Evolutionary conservation across 371 early-diverging fungal species (phyloP).

Genomic region (Rhizopus arrhizus): DNA sequence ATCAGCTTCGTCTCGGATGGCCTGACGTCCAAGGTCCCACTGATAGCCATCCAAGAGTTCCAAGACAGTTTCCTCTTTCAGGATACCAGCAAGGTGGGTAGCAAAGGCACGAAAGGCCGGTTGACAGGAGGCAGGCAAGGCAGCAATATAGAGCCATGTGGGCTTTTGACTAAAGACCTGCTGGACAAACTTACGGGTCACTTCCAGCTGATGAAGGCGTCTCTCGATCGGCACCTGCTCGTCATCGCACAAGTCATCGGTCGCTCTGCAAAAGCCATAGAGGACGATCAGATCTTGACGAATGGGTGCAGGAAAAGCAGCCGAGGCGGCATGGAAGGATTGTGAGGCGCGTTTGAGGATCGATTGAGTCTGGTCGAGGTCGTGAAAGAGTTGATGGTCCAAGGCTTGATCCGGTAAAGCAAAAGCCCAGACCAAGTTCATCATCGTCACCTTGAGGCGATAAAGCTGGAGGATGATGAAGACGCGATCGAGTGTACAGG

Average conservation of each 20-base stretch:
- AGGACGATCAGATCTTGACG: conserved; percentile 58
- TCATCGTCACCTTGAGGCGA: neutral
- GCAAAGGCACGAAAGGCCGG: conserved; percentile 41
- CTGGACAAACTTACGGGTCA: conserved; percentile 32
- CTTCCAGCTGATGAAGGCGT: conserved; percentile 28
- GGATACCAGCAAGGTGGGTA: conserved; percentile 36
- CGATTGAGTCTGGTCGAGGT: conserved; percentile 33
- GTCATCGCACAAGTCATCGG: conserved; percentile 63
- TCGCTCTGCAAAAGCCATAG: conserved; percentile 66
- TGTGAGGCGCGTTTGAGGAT: conserved; percentile 47
- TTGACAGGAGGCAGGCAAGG: conserved; percentile 32
- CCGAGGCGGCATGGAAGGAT: conserved; percentile 60
- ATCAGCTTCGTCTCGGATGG: conserved; percentile 40
- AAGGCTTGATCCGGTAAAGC: conserved; percentile 35
- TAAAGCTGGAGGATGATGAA: conserved; percentile 40
- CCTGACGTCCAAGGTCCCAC: conserved; percentile 51
- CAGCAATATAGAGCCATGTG: conserved; percentile 27
- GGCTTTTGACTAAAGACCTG: conserved; percentile 32
- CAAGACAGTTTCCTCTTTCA: conserved; percentile 45
- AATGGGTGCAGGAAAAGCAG: conserved; percentile 47
- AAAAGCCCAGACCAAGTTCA: conserved; percentile 29
- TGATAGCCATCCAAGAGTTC: conserved; percentile 58
- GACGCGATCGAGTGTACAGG: conserved; percentile 57
- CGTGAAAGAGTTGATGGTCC: conserved; percentile 21
- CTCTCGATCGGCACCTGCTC: conserved; percentile 28